Evolutionary conservation across 352 stramenopile species (phyloP), one percentile per base, ranked within the genome.

Genomic region (Pythium sukuiense): DNA sequence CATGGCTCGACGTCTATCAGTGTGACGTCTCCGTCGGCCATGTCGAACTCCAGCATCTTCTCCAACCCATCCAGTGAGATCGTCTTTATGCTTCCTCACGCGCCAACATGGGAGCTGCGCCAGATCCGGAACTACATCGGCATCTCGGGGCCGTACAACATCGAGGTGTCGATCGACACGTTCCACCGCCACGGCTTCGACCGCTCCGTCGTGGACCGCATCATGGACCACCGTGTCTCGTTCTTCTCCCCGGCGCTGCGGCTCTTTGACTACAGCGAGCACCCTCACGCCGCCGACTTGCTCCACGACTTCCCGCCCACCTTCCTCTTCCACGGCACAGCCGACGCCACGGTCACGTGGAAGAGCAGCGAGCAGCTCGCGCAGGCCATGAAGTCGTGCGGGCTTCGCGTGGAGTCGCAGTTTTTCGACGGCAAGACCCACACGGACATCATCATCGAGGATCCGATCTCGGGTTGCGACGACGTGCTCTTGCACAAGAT

Each of bases 371-470:
- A 85, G 63, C 74, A 89, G 65, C 74, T 92, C 41, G 76, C 78
- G 13, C 35, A 71, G 6, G 76, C 83, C 2, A 70, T 94, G 29
- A 50, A 74, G 55, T 59, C 76, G 8, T 84, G 80, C 50, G 72
- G 65, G 5, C 61, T 86, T 8, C 62, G 59, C 6, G 84, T 92
- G 14, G 74, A 76, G n/a, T 76, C 79, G 48, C 72, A 82, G 39
- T 86, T 83, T 35, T 98, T 97, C 52, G 61, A 83, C 20, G 75
- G 73, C 61, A 97, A 93, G 83, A 91, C 82, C 18, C 92, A 98
- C 70, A 98, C 92, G 6, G 92, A 98, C 75, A 88, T 92, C 26
- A 98, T 98, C 66, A 87, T 98, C 53, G 92, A 98, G 65, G 83
- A 91, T 65, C 83, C 83, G 12, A 91, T 89, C 33, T 55, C 77